Percentiles rank a stretch among this genome's conserved stretches.
Evolutionary conservation across 2,329 filamentous ascomycete genomes (phyloP).

Genomic region (Rhynchosporium secalis): DNA sequence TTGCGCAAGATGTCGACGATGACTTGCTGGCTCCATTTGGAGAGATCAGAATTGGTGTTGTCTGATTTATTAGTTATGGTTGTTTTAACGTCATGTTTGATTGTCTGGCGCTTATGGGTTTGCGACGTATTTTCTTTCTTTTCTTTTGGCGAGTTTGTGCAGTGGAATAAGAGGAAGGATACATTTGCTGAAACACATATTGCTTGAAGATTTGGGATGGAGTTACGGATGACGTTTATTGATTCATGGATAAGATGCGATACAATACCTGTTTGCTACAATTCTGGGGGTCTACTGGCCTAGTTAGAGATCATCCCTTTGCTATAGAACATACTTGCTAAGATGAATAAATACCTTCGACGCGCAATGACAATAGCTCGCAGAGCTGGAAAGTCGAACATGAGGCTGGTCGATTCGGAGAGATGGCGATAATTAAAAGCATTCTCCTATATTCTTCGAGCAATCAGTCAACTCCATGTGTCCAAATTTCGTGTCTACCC

Average conservation of each 20-base stretch:
- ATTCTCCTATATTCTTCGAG: too few species aligned
- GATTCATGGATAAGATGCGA: conserved; percentile 11
- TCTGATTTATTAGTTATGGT: background rate
- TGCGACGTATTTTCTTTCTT: background rate
- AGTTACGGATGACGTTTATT: conserved; percentile 10
- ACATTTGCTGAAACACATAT: conserved; percentile 12
- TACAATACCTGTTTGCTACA: conserved; percentile 17
- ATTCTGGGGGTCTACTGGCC: background rate
- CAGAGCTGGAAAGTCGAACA: background rate
- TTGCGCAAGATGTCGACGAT: conserved; percentile 53
- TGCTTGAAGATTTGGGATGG: conserved; percentile 13
- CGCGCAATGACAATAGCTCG: background rate
- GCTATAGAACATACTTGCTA: conserved; percentile 7
- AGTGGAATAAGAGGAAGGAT: background rate
- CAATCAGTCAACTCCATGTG: too few species aligned
- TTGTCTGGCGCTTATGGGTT: background rate
- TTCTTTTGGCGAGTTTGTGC: background rate
- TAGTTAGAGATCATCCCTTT: conserved; percentile 9
- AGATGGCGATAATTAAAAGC: too few species aligned
- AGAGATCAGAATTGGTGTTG: conserved; percentile 35
- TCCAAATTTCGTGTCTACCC: too few species aligned
- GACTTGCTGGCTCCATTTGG: conserved; percentile 26
- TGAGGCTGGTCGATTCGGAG: too few species aligned
- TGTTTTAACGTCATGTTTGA: background rate
- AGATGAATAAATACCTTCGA: background rate